Base-by-base conservation (phyloP, 768 basidiomycete genomes). In the Phylloporus sp. region DNA sequence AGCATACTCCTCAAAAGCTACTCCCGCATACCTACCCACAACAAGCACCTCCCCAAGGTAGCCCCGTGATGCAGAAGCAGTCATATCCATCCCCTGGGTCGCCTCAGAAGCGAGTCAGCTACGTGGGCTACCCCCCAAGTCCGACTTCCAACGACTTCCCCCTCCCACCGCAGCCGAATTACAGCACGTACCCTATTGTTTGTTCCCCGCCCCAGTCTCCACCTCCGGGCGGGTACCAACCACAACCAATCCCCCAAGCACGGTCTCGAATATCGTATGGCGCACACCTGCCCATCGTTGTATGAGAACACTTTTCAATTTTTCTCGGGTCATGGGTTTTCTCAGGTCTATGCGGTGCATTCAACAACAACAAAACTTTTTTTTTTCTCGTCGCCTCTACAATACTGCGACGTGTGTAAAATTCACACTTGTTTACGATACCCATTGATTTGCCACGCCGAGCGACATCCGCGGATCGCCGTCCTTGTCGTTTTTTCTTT, bases 91-190 rank as follows among this genome's bases (percentile, higher is more conserved):
- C 43, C 20, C 32, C 48, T 1, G 23, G 38, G 3, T 10, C 22
- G 34, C 28, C 38, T 1, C 46, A 38, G 28, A 43, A 43, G 24
- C 61, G 36, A 13, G 38, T 10, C 13, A 27, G 22, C 29, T 44
- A 49, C 10, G 6, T 21, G 26, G 41, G 36, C 10, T 47, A 62
- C 40, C 38, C 50, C 31, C 24, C 51, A 24, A 38, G 41, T 13
- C 46, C 46, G 5, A 44, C 41, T 13, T 14, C 35, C 15, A 42
- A 26, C 10, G 17, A 17, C 6, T 23, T 44, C 20, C 4, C 49
- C 31, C 48, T 36, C 6, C 48, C 62, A 2, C 53, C 53, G 22
- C 62, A 55, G 27, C 47, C 63, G 6, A 55, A 54, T 22, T 53
- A 49, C 45, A 34, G 1, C 24, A 15, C 48, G 10, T 44, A 58